Conservation (phyloP, 371 early-diverging fungal genomes). For the Mortierella sp. region DNA sequence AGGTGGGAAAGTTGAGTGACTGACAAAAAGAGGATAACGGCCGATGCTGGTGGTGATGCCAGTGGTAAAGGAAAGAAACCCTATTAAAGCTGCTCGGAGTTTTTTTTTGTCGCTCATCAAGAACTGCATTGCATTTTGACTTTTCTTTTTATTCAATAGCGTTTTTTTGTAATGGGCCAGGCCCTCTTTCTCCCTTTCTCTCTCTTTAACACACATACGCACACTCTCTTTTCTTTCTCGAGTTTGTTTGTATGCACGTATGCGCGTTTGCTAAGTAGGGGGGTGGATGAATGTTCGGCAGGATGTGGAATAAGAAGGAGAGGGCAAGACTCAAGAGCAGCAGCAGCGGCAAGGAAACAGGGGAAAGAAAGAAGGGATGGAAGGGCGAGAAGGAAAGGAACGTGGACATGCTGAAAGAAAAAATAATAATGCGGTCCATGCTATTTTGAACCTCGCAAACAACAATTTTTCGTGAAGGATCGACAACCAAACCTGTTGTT, state of each 20-base stretch:
- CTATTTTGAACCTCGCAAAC: background rate
- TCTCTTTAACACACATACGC: background rate
- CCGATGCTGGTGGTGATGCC: background rate
- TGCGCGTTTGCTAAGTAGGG: background rate
- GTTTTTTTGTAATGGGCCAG: background rate
- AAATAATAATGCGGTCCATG: too few relatives aligned
- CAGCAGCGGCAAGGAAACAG: too few relatives aligned
- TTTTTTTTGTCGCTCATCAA: background rate
- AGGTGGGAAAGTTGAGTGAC: background rate
- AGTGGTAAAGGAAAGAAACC: conserved; percentile 6
- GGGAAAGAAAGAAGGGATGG: too few relatives aligned
- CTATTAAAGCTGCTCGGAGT: background rate
- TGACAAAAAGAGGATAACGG: background rate
- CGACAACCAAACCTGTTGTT: conserved; percentile 9
- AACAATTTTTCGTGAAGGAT: background rate
- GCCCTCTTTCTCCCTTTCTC: background rate
- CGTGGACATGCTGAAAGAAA: too few relatives aligned
- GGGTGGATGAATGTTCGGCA: background rate
- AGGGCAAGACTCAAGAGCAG: too few relatives aligned
- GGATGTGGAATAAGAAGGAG: background rate
- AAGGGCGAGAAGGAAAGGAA: background rate
- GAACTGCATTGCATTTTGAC: background rate
- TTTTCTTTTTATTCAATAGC: background rate
- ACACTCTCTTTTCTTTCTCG: background rate
- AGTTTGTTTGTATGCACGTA: background rate